Percentiles rank a stretch among this genome's conserved stretches.
Conservation (phyloP, 768 basidiomycete species). For the Suillus decipiens region DNA sequence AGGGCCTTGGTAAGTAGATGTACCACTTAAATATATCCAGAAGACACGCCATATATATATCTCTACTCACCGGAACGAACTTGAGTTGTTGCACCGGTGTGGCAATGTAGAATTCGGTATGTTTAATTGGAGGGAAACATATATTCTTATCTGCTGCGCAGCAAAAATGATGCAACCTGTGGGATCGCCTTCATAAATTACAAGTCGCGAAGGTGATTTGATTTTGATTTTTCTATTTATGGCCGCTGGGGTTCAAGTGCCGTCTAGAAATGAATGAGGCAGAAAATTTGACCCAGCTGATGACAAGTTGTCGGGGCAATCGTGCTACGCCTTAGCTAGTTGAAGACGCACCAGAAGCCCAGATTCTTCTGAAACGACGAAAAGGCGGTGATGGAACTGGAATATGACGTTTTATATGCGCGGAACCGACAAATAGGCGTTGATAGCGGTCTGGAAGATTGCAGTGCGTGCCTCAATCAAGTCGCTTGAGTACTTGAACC, state of each 20-base stretch:
- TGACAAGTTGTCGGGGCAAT: too few relatives aligned
- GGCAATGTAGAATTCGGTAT: not conserved
- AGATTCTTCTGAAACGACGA: not conserved
- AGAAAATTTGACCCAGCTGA: not conserved
- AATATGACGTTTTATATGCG: not conserved
- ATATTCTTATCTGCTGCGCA: constrained; percentile 5
- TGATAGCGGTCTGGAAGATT: not conserved
- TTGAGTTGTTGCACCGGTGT: not conserved
- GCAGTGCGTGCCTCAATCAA: not conserved
- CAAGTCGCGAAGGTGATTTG: not conserved
- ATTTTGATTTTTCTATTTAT: not conserved
- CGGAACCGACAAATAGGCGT: not conserved
- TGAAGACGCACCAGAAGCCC: not conserved
- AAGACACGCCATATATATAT: not conserved
- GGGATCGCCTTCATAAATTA: not conserved
- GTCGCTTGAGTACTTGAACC: not conserved
- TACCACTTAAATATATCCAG: too few relatives aligned
- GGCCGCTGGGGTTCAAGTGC: not conserved
- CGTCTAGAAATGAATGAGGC: not conserved
- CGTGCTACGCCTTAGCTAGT: not conserved
- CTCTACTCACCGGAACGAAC: not conserved
- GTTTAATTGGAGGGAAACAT: not conserved
- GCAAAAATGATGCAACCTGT: constrained; percentile 7
- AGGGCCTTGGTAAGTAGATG: not conserved
- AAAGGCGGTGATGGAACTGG: not conserved